Percentiles rank a stretch among this genome's conserved stretches.
phyloP scores from a whole-genome alignment of 495 filamentous ascomycete species.

The Massariosphaeria phaeospora region DNA sequence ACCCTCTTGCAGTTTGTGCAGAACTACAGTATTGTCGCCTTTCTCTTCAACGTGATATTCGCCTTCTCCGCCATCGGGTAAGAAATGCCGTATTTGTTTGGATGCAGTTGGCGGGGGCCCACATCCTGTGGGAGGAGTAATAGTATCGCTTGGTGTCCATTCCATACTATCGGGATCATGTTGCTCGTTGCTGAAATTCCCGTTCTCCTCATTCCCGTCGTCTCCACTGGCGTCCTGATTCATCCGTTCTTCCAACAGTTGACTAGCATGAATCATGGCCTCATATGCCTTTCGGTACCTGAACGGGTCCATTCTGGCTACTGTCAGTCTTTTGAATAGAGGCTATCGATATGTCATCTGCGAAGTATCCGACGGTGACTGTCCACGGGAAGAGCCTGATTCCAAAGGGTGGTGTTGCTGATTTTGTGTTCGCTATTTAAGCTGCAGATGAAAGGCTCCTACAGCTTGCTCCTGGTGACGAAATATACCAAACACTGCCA shows the following conservation, averaged over 20 bases:
- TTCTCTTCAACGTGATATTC: neutral
- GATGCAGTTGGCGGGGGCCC: slow-evolving; percentile 11
- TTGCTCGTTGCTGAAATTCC: neutral
- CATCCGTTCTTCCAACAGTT: slow-evolving; percentile 22
- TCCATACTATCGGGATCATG: slow-evolving; percentile 33
- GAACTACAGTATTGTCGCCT: slow-evolving; percentile 14
- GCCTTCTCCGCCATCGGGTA: slow-evolving; percentile 13
- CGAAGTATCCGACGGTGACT: neutral
- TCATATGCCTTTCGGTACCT: slow-evolving; percentile 31
- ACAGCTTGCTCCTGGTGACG: neutral
- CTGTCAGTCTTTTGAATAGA: slow-evolving; percentile 8
- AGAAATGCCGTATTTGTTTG: slow-evolving; percentile 7
- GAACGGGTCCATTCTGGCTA: slow-evolving; percentile 27
- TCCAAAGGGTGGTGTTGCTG: neutral
- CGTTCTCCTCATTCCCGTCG: neutral
- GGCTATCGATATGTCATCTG: too few relatives aligned
- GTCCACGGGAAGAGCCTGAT: neutral
- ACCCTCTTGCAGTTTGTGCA: slow-evolving; percentile 27
- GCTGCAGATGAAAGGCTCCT: neutral
- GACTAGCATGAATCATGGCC: slow-evolving; percentile 27
- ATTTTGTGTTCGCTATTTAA: neutral
- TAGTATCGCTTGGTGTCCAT: slow-evolving; percentile 25
- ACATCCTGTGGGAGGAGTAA: slow-evolving; percentile 15
- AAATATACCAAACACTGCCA: neutral
- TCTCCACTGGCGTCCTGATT: slow-evolving; percentile 3